A percentile compares a stretch with the other conserved stretches of the same genome.
Evolutionary conservation across 495 filamentous ascomycete species (phyloP).

Genomic region (Neurospora sp.): DNA sequence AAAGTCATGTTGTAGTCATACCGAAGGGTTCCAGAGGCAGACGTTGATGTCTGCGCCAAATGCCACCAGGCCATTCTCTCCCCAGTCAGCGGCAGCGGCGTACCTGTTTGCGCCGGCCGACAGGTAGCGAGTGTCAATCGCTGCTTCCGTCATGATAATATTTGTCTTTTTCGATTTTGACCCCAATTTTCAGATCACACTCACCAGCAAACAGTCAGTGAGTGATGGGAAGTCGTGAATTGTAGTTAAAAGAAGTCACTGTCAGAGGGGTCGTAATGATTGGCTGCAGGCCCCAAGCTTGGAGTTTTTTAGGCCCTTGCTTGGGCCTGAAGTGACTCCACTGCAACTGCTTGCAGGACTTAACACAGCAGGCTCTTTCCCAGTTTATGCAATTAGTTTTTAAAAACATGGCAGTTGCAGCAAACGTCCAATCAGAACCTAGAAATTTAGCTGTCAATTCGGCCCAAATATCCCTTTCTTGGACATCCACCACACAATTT

Average conservation of each 20-base stretch:
- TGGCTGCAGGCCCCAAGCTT: neutral
- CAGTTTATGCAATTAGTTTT: neutral
- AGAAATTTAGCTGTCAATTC: neutral
- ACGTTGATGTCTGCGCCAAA: constrained; percentile 85
- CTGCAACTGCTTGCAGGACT: neutral
- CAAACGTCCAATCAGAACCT: neutral
- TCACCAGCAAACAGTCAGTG: neutral
- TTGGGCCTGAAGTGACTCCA: neutral
- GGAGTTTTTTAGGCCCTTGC: neutral
- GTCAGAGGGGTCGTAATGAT: neutral
- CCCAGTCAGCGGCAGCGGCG: constrained; percentile 85
- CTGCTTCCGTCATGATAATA: constrained; percentile 11
- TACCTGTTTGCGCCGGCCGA: constrained; percentile 86
- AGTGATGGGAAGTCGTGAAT: neutral
- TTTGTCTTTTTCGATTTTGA: neutral
- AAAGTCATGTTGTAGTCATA: constrained; percentile 33
- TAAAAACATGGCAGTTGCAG: neutral
- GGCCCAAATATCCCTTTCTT: neutral
- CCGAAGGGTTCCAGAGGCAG: constrained; percentile 77
- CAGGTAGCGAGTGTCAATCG: constrained; percentile 47
- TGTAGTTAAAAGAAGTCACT: neutral
- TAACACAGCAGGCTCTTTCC: neutral
- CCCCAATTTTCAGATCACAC: neutral
- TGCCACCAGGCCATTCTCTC: constrained; percentile 62
- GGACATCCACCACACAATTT: neutral